Percentiles rank a stretch among this genome's conserved stretches.
Evolutionary conservation across 2,329 filamentous ascomycete genomes (phyloP).

Genomic region (Diaporthe humulicola): DNA sequence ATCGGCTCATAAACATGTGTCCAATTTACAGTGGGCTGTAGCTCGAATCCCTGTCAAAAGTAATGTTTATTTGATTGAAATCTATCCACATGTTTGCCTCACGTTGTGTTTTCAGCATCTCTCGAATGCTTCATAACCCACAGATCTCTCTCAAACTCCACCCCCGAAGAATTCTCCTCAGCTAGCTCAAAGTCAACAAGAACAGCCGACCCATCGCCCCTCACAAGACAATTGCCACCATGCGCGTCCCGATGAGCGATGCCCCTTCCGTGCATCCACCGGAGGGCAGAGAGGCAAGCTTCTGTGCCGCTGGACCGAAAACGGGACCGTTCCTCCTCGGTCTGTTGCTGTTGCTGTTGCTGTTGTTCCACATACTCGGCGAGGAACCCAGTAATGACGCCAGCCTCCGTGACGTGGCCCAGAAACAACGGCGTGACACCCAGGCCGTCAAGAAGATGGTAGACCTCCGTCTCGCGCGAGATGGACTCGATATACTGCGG

Average conservation of each 20-base stretch:
- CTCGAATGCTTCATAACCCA: constrained; percentile 36
- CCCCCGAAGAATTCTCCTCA: not conserved
- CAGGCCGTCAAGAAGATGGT: constrained; percentile 31
- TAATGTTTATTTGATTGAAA: too few species aligned
- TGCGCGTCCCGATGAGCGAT: constrained; percentile 42
- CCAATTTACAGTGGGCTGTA: too few species aligned
- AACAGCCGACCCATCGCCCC: constrained; percentile 35
- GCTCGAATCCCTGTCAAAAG: too few species aligned
- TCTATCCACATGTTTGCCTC: too few species aligned
- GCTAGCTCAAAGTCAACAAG: constrained; percentile 43
- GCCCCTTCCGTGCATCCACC: constrained; percentile 34
- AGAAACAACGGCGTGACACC: constrained; percentile 37
- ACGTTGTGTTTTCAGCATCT: not conserved
- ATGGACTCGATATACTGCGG: constrained; percentile 1
- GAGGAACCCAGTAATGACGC: constrained; percentile 34
- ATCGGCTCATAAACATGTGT: too few species aligned
- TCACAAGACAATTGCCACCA: constrained; percentile 40
- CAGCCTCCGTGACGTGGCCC: constrained; percentile 34
- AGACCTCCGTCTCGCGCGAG: constrained; percentile 33
- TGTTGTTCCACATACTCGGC: constrained; percentile 33
- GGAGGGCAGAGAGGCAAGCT: constrained; percentile 36
- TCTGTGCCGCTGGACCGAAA: not conserved
- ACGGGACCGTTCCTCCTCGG: too few species aligned
- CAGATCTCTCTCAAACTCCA: constrained; percentile 36
- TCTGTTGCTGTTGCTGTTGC: not conserved